Conservation (phyloP, 768 basidiomycete genomes). For the Termitomyces sp. region DNA sequence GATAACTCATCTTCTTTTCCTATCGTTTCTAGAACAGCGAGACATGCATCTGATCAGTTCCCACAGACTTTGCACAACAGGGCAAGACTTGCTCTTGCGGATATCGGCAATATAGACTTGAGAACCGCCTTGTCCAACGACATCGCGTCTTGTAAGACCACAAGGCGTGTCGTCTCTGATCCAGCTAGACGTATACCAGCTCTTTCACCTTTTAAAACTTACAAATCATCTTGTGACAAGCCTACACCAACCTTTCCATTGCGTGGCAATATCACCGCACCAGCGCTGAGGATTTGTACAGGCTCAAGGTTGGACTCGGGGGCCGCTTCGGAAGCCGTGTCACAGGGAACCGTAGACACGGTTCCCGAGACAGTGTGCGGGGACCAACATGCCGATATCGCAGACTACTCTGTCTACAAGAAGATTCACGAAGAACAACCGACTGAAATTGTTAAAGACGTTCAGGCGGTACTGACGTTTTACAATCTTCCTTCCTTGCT, state of each 20-base stretch:
- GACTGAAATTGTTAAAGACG: neutral
- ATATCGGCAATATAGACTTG: constrained; percentile 19
- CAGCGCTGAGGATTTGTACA: neutral
- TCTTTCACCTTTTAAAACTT: neutral
- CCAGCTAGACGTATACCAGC: constrained; percentile 14
- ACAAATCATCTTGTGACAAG: neutral
- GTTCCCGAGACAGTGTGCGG: neutral
- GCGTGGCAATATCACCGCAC: constrained; percentile 1
- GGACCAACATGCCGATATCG: neutral
- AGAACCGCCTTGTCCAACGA: constrained; percentile 17
- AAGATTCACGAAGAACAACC: neutral
- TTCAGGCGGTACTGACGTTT: neutral
- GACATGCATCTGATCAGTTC: constrained; percentile 9
- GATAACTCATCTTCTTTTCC: neutral
- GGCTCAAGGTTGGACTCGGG: neutral
- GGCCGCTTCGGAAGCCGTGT: neutral
- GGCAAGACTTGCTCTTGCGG: constrained; percentile 3
- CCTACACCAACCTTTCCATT: neutral
- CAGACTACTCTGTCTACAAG: neutral
- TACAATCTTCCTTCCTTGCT: neutral
- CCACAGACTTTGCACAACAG: constrained; percentile 1
- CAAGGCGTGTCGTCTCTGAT: constrained; percentile 28
- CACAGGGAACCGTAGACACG: neutral
- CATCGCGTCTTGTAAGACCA: constrained; percentile 9
- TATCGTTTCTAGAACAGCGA: neutral